These are phyloP conservation scores for Thielaviopsis populi DNA, from an alignment of 2,329 filamentous ascomycete genomes.

Conservation along the genomic window DNA sequence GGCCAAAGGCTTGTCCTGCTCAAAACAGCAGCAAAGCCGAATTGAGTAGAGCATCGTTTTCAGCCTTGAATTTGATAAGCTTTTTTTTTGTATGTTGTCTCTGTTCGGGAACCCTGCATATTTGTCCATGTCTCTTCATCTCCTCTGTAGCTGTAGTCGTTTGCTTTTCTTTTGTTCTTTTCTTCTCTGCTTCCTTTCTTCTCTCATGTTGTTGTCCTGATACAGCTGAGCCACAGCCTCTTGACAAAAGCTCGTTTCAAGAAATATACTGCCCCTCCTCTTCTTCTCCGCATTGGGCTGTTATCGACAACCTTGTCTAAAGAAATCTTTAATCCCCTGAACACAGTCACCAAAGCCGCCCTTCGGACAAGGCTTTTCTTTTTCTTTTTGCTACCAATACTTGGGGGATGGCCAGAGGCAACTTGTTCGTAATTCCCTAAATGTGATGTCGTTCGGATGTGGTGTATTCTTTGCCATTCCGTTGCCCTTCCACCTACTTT, in stretches of 20 bases:
- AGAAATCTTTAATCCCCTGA: background rate
- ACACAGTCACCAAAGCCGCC: background rate
- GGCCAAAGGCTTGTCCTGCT: background rate
- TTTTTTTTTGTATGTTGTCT: background rate
- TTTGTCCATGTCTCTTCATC: background rate
- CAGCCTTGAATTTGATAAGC: background rate
- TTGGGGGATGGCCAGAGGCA: too few relatives aligned
- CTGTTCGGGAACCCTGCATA: background rate
- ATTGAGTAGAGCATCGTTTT: background rate
- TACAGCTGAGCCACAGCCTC: background rate
- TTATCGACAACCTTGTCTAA: background rate
- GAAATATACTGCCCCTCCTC: too few relatives aligned
- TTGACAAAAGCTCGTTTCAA: background rate
- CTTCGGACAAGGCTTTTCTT: background rate
- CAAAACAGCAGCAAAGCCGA: background rate
- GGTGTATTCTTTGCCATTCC: background rate
- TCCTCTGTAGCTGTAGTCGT: background rate
- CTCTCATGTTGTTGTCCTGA: too few relatives aligned
- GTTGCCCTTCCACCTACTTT: background rate
- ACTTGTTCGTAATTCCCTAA: too few relatives aligned
- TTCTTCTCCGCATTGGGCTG: background rate
- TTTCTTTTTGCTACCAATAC: too few relatives aligned
- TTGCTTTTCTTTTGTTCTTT: background rate
- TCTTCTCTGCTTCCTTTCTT: background rate
- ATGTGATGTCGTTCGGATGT: too few relatives aligned